Conservation (phyloP, 1,284 basidiomycete genomes). For the Marasmius oreades region DNA sequence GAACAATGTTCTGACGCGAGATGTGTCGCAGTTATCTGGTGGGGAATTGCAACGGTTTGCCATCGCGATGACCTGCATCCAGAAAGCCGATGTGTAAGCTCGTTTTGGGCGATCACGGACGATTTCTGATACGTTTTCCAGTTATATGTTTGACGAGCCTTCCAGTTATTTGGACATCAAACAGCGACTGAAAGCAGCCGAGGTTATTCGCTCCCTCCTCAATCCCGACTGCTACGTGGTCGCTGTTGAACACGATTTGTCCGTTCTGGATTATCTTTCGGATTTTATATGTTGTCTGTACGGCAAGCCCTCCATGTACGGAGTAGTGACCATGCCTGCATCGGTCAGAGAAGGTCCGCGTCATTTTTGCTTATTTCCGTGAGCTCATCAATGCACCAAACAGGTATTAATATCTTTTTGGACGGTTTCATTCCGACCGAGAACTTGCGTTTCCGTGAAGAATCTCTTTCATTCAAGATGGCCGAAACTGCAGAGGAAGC, state of each 20-base stretch:
- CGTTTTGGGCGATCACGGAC: conserved; percentile 6
- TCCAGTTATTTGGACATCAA: conserved; percentile 95
- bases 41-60: conserved; percentile 97
- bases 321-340: conserved; percentile 96
- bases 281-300: conserved; percentile 97
- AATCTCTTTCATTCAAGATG: conserved; percentile 94
- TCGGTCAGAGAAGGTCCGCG: conserved; percentile 89
- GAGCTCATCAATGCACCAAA: conserved; percentile 9
- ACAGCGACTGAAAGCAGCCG: conserved; percentile 93
- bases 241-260: conserved; percentile 96
- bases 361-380: background rate
- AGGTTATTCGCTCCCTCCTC: conserved; percentile 87
- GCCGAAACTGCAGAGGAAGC: conserved; percentile 90
- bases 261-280: conserved; percentile 94
- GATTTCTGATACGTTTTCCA: conserved; percentile 25
- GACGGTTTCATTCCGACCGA: conserved; percentile 98
- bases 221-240: conserved; percentile 85
- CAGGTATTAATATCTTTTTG: conserved; percentile 97
- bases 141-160: conserved; percentile 97
- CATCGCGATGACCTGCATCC: conserved; percentile 91
- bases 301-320: conserved; percentile 95
- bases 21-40: conserved; percentile 84
- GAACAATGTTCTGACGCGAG: conserved; percentile 79
- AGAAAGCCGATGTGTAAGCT: conserved; percentile 81
- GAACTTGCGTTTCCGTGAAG: conserved; percentile 94